These are phyloP conservation scores for Primulina tabacum DNA, from an alignment of 257 asterid species.

Conservation along the genomic window DNA sequence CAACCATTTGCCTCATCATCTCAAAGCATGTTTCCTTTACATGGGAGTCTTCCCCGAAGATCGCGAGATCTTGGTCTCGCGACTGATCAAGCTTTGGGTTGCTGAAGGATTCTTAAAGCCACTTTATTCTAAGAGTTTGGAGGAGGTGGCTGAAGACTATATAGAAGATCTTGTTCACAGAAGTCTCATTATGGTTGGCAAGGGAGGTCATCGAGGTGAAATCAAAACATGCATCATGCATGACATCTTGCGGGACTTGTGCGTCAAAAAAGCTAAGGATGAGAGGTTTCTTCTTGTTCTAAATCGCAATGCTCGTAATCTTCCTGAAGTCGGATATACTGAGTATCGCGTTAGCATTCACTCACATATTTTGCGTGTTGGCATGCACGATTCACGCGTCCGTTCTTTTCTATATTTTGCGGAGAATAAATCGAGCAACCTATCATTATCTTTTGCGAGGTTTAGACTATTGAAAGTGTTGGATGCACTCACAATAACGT, in stretches of 20 bases:
- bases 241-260: constrained; percentile 16
- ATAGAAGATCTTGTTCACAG: constrained; percentile 12
- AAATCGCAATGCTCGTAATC: neutral
- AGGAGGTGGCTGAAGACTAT: constrained; percentile 16
- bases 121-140: neutral
- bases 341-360: constrained; percentile 20
- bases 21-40: constrained; percentile 17
- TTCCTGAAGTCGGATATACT: neutral
- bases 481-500: constrained; percentile 23
- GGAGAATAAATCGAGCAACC: neutral
- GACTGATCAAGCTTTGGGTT: constrained; percentile 19
- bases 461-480: constrained; percentile 21
- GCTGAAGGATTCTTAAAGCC: constrained; percentile 20
- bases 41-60: constrained; percentile 21
- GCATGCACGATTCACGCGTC: neutral
- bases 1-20: constrained; percentile 10
- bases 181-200: constrained; percentile 2
- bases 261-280: constrained; percentile 25
- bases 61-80: neutral
- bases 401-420: constrained; percentile 6
- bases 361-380: neutral
- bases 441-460: neutral
- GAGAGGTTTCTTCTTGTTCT: constrained; percentile 28
- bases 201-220: constrained; percentile 1
- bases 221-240: constrained; percentile 8